These are phyloP conservation scores for Hypomyces perniciosus DNA, from an alignment of 2,329 filamentous ascomycete species.

Conservation along the genomic window DNA sequence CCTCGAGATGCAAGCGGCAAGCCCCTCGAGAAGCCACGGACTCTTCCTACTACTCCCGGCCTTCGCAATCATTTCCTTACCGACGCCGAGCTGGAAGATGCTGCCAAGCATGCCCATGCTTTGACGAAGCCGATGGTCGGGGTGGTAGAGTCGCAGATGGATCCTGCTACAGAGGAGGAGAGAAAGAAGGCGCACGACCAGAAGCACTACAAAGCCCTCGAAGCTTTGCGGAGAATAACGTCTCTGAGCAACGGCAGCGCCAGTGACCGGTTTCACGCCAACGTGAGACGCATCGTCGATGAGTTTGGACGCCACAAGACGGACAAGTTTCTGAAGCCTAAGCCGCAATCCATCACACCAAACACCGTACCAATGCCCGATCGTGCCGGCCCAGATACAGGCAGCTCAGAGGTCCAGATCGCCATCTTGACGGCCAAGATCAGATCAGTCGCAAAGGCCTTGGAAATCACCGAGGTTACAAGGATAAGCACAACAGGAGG, in stretches of 20 bases:
- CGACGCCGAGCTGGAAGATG: slow-evolving; percentile 58
- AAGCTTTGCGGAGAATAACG: slow-evolving; percentile 75
- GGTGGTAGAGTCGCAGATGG: slow-evolving; percentile 30
- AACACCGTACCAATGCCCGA: slow-evolving; percentile 34
- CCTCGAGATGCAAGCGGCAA: slow-evolving; percentile 37
- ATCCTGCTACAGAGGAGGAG: slow-evolving; percentile 35
- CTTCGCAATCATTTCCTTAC: slow-evolving; percentile 73
- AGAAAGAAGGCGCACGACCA: slow-evolving; percentile 41
- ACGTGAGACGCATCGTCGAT: slow-evolving; percentile 77
- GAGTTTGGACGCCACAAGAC: slow-evolving; percentile 90
- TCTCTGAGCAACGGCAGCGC: slow-evolving; percentile 69
- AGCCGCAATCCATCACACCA: slow-evolving; percentile 43
- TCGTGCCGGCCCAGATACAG: slow-evolving; percentile 85
- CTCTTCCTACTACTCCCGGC: slow-evolving; percentile 42
- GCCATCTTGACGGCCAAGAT: slow-evolving; percentile 95
- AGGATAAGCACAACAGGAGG: slow-evolving; percentile 91
- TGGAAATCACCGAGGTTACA: slow-evolving; percentile 63
- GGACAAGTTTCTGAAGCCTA: slow-evolving; percentile 61
- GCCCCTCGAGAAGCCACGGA: slow-evolving; percentile 31
- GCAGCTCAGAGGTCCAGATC: slow-evolving; percentile 95
- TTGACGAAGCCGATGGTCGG: slow-evolving; percentile 56
- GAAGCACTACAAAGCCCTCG: slow-evolving; percentile 60
- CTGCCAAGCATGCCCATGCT: slow-evolving; percentile 60
- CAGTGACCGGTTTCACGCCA: slow-evolving; percentile 73
- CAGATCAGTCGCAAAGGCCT: slow-evolving; percentile 65